A percentile compares a stretch with the other conserved stretches of the same genome.
Evolutionary conservation across 1,284 basidiomycete genomes (phyloP).

Genomic region (Stygiomarasmius scandens): DNA sequence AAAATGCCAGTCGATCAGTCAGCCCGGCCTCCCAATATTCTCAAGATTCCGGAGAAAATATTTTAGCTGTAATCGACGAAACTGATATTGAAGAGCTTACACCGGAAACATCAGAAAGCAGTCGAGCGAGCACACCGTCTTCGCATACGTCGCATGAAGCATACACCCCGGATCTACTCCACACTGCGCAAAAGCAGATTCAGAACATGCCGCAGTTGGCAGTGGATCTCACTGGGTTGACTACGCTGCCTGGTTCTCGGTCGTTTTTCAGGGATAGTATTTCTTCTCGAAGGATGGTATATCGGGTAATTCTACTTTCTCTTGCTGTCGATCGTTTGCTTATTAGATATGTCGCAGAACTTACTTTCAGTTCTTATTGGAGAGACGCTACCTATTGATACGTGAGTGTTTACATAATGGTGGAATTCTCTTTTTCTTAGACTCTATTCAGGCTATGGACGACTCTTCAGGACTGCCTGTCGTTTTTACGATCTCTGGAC

Average conservation of each 20-base stretch:
- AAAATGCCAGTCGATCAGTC: neutral
- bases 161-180: too few relatives aligned
- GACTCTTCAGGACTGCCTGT: neutral
- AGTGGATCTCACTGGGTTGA: too few relatives aligned
- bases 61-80: neutral
- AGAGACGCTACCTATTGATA: neutral
- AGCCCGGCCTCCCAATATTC: neutral
- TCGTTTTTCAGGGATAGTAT: neutral
- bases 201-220: too few relatives aligned
- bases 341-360: neutral
- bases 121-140: neutral
- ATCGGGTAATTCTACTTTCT: neutral
- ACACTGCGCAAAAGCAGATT: too few relatives aligned
- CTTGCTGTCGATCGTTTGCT: neutral
- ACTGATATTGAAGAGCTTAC: too few relatives aligned
- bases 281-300: neutral
- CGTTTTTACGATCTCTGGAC: neutral
- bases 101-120: neutral
- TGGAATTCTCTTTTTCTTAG: neutral
- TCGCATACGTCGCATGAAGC: neutral
- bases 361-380: constrained; percentile 1
- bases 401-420: neutral
- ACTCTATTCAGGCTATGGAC: neutral
- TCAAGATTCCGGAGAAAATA: neutral
- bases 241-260: neutral